Base-by-base conservation (phyloP, 2,329 filamentous ascomycete genomes). In the Sporothrix phasma region DNA sequence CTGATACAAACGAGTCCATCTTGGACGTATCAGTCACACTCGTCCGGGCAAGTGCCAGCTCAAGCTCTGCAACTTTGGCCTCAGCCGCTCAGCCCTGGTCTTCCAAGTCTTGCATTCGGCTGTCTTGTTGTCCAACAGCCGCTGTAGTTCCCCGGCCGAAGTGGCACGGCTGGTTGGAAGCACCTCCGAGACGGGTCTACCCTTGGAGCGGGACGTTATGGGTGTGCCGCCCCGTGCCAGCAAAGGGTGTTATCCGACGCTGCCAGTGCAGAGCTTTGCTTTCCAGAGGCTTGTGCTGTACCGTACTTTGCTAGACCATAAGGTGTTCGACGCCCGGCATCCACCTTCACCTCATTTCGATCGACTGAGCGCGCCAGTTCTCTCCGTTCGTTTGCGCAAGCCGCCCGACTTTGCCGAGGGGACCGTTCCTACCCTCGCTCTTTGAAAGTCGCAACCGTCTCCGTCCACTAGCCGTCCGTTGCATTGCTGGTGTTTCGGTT, bases 71-170 rank as follows among this genome's bases (percentile, higher is more conserved):
- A 19, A 85, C 70, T 58, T 80, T 76, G 66, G 74, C 76, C 73
- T 88, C 84, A 0, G 84, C 83, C 3, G 77, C 75, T 84, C 78
- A 0, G 85, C 85, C 37, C 82, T 75, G 37, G 76, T 76, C 67
- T 76, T 80, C 85, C 84, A 88, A 66, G 74, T 76, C 34, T 73
- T 69, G 39, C 74, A 70, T 54, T 82, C 79, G 39, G 73, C 71
- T 60, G 71, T 74, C 61, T 77, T 79, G 8, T 68, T 67, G 6
- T 77, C 75, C 1, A 86, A 70, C 47, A 80, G 78, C 2, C 72
- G 74, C 67, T 81, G 79, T 7, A 87, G 75, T 24, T 68, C 75
- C 17, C 77, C 76, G 15, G 84, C 78, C 17, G 22, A 53, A 1
- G 26, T 4, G 19, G 46, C 11, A 17, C 26, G 10, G 5, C 24